phyloP scores from a whole-genome alignment of 352 stramenopile species.

The Elongisporangium senticosum region DNA sequence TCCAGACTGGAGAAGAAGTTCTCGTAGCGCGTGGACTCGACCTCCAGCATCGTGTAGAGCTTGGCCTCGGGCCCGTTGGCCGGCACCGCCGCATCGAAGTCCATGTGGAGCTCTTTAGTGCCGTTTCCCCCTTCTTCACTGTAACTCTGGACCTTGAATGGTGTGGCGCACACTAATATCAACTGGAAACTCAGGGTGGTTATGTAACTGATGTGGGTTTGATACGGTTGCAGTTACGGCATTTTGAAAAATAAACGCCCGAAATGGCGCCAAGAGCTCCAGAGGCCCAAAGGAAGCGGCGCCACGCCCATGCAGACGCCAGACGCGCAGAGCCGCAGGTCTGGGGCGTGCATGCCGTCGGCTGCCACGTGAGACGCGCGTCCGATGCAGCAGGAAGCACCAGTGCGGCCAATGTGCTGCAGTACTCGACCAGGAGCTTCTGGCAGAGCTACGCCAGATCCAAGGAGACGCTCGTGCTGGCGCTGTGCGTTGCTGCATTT shows the following conservation, averaged over 20 bases:
- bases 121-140: background rate
- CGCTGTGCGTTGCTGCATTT: conserved; percentile 33
- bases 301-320: background rate
- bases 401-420: conserved; percentile 30
- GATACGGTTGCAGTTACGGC: background rate
- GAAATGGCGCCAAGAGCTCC: background rate
- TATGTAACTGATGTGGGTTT: background rate
- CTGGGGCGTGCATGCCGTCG: conserved; percentile 11
- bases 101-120: conserved; percentile 5
- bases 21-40: conserved; percentile 48
- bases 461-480: conserved; percentile 46
- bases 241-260: background rate
- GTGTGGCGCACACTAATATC: background rate
- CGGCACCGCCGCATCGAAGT: conserved; percentile 6
- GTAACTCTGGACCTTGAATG: background rate
- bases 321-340: background rate
- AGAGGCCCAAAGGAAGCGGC: background rate
- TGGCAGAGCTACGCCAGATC: conserved; percentile 59
- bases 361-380: conserved; percentile 35
- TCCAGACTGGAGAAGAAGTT: conserved; percentile 57
- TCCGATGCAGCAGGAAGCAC: conserved; percentile 23
- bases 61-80: conserved; percentile 17
- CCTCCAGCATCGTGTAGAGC: conserved; percentile 62
- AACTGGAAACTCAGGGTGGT: no score
- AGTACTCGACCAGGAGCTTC: conserved; percentile 45